Evolutionary conservation across 2,329 filamentous ascomycete genomes (phyloP).

Genomic region (Aspergillus quadricinctus): DNA sequence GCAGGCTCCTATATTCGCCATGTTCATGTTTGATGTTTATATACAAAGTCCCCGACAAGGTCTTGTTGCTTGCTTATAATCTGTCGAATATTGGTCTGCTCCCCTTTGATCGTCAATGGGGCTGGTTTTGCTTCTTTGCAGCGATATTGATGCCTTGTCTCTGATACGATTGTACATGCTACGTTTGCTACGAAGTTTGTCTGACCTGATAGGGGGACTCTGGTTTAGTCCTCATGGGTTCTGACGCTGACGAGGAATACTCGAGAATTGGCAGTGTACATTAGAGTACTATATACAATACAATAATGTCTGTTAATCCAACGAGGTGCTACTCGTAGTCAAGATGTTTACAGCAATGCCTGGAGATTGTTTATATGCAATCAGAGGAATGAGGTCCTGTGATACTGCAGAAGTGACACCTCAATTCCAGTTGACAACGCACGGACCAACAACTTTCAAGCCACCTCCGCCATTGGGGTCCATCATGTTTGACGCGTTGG

Average conservation of each 20-base stretch:
- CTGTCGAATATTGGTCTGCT: background rate
- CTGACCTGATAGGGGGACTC: background rate
- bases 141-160: constrained; percentile 1
- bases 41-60: background rate
- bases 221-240: background rate
- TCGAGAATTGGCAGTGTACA: background rate
- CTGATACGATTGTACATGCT: background rate
- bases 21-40: background rate
- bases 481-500: background rate
- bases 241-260: background rate
- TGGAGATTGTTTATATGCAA: background rate
- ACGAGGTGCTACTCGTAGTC: background rate
- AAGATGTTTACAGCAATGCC: background rate
- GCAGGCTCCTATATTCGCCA: background rate
- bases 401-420: background rate
- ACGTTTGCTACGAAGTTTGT: background rate
- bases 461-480: background rate
- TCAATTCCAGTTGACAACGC: background rate
- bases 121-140: constrained; percentile 3
- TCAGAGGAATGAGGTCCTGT: background rate
- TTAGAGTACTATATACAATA: background rate
- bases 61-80: background rate
- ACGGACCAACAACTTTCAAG: background rate
- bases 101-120: background rate
- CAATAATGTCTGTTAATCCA: background rate